These are phyloP conservation scores for Neoconidiobolus thromboides DNA, from an alignment of 371 early-diverging fungal species.

Conservation along the genomic window DNA sequence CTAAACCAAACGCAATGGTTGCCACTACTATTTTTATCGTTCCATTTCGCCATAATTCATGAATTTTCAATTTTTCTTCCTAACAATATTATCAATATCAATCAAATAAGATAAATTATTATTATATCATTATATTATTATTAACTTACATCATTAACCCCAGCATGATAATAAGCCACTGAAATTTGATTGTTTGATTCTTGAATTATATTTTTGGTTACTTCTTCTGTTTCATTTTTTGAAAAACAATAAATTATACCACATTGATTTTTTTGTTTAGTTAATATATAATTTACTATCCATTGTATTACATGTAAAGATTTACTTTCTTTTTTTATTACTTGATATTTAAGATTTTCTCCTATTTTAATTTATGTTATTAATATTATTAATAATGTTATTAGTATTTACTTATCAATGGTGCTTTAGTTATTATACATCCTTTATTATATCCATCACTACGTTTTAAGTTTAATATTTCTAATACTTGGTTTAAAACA, in stretches of 20 bases:
- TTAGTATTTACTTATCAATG: too few relatives aligned
- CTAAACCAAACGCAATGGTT: constrained; percentile 98
- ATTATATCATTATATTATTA: neutral
- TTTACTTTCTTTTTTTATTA: constrained; percentile 12
- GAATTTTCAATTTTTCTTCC: constrained; percentile 66
- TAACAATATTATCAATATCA: constrained; percentile 8
- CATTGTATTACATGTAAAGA: constrained; percentile 33
- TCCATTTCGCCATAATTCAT: constrained; percentile 74
- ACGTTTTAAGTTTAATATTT: too few relatives aligned
- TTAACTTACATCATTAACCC: constrained; percentile 29
- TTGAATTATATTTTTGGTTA: constrained; percentile 43
- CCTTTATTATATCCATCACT: too few relatives aligned
- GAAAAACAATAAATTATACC: constrained; percentile 97
- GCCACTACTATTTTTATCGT: constrained; percentile 85
- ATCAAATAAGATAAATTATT: too few relatives aligned
- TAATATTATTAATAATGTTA: too few relatives aligned
- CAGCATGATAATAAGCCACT: constrained; percentile 86
- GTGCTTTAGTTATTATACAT: too few relatives aligned
- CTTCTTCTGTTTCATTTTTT: constrained; percentile 71
- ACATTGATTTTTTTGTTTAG: constrained; percentile 43
- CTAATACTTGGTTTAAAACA: too few relatives aligned
- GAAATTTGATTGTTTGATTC: constrained; percentile 21
- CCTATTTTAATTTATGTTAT: neutral
- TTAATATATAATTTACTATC: constrained; percentile 57
- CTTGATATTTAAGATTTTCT: constrained; percentile 66